Base-by-base conservation (phyloP, 225 moss, liverwort and hornwort genomes). In the Asterella californica region DNA sequence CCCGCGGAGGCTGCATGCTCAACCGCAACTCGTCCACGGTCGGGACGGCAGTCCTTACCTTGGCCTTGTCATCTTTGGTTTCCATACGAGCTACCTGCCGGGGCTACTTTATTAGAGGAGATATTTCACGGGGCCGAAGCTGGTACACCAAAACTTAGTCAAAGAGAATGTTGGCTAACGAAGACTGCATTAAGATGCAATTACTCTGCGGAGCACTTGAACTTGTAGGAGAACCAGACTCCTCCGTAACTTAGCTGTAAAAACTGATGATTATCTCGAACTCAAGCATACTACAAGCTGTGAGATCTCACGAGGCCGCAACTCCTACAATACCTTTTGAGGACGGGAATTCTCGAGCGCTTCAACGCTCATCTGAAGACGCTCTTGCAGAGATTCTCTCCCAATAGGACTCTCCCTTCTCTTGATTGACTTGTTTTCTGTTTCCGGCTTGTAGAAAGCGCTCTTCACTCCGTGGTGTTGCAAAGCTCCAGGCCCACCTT, bases 1-100 rank as follows among this genome's bases (percentile, higher is more conserved):
- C 86, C 67, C 94, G 86, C 9, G 97, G 97, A 64, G 94, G 97
- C 87, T 99, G 94, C 97, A 99, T 99, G 76, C 93, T 91, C 64
- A 99, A 88, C 27, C 93, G 91, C 47, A 99, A 87, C 76, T 99
- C 94, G 67, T 99, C 94, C 60, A 78, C 64, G 49, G 91, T 83
- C 27, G 92, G 87, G 80, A 70, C 45, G 25, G 52, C 68, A 65
- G 89, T 87, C 76, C 84, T 81, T 59, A 83, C 75, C 73, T 91
- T 92, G 36, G 76, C 82, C 77, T 90, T 96, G 32, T 94, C 93
- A 63, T 90, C 90, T 83, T 91, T 91, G 30, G 69, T 75, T 54
- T 91, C 94, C 76, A 92, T 74, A 25, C 91, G 90, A 69, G 94
- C 87, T 38, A 87, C 86, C 97, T 97, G 91, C 67, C 34, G 6